These are phyloP conservation scores for Spencermartinsiella ligniputridi DNA, from an alignment of 1,139 yeast species.

Conservation along the genomic window DNA sequence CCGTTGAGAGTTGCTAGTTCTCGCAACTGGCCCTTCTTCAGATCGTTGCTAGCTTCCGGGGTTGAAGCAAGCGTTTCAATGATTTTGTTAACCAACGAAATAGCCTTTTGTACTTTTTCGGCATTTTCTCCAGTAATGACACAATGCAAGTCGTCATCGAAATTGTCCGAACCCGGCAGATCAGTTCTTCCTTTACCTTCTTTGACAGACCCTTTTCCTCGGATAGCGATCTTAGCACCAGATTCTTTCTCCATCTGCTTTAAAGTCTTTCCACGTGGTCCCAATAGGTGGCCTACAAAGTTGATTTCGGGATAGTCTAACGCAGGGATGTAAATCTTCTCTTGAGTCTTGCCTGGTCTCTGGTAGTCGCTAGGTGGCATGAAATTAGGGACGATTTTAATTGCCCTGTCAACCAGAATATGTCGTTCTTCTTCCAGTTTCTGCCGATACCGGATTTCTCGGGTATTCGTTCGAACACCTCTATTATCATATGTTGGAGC, in stretches of 20 bases:
- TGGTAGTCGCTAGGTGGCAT: slow-evolving; percentile 76
- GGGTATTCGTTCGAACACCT: slow-evolving; percentile 82
- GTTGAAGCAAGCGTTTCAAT: slow-evolving; percentile 77
- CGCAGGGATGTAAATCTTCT: slow-evolving; percentile 81
- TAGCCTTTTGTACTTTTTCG: slow-evolving; percentile 71
- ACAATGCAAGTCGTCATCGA: slow-evolving; percentile 84
- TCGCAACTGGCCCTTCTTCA: slow-evolving; percentile 84
- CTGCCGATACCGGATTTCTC: slow-evolving; percentile 61
- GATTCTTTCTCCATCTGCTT: slow-evolving; percentile 75
- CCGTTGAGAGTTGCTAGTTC: slow-evolving; percentile 94
- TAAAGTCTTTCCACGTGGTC: slow-evolving; percentile 93
- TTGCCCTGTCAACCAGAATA: slow-evolving; percentile 66
- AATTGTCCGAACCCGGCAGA: slow-evolving; percentile 43
- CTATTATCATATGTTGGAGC: slow-evolving; percentile 82
- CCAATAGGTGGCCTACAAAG: slow-evolving; percentile 84
- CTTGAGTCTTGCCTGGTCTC: slow-evolving; percentile 68
- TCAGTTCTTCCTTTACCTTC: slow-evolving; percentile 67
- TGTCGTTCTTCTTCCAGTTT: slow-evolving; percentile 76
- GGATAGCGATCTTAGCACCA: slow-evolving; percentile 79
- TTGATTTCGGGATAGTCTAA: slow-evolving; percentile 88
- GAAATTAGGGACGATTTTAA: slow-evolving; percentile 69
- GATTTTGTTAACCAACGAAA: slow-evolving; percentile 67
- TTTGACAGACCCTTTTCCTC: slow-evolving; percentile 94
- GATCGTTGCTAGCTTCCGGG: slow-evolving; percentile 90
- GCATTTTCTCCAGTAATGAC: slow-evolving; percentile 80